Evolutionary conservation across 768 basidiomycete genomes (phyloP).

Genomic region (Pleurotus cornucopiae): DNA sequence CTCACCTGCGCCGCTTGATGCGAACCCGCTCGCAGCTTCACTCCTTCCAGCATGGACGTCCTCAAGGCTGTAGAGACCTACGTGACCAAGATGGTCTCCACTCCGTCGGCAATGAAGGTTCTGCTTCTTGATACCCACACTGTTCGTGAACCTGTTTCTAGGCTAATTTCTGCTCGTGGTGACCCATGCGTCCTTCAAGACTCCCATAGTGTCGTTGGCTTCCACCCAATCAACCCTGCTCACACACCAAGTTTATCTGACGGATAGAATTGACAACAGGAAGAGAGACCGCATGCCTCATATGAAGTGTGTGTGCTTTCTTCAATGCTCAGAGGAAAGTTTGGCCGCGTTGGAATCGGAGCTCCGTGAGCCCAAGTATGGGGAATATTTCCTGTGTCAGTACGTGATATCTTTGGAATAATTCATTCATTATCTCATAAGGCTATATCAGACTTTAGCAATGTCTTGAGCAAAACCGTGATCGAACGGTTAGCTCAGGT

Average conservation of each 20-base stretch:
- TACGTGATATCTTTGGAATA: constrained; percentile 55
- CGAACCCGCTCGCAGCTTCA: too few relatives aligned
- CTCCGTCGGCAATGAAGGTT: constrained; percentile 90
- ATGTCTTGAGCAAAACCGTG: constrained; percentile 79
- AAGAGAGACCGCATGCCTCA: constrained; percentile 90
- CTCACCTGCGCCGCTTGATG: too few relatives aligned
- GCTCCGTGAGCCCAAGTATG: constrained; percentile 87
- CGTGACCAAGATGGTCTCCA: constrained; percentile 82
- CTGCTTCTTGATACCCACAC: constrained; percentile 93
- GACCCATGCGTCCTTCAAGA: constrained; percentile 41
- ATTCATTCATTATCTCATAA: constrained; percentile 16
- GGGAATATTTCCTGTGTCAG: constrained; percentile 99
- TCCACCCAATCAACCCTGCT: constrained; percentile 91
- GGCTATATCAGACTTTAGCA: constrained; percentile 80
- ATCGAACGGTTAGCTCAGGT: constrained; percentile 93
- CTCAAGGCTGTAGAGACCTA: constrained; percentile 95
- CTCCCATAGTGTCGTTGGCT: constrained; percentile 92
- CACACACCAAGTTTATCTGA: constrained; percentile 95
- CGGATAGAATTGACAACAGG: constrained; percentile 95
- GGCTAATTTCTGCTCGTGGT: not conserved
- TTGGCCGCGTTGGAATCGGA: constrained; percentile 81
- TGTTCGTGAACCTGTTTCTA: constrained; percentile 38
- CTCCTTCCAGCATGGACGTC: constrained; percentile 71
- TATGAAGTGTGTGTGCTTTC: constrained; percentile 95
- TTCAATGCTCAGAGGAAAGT: constrained; percentile 79